Base-by-base conservation (phyloP, 2,329 filamentous ascomycete genomes). In the Fusarium sp. region DNA sequence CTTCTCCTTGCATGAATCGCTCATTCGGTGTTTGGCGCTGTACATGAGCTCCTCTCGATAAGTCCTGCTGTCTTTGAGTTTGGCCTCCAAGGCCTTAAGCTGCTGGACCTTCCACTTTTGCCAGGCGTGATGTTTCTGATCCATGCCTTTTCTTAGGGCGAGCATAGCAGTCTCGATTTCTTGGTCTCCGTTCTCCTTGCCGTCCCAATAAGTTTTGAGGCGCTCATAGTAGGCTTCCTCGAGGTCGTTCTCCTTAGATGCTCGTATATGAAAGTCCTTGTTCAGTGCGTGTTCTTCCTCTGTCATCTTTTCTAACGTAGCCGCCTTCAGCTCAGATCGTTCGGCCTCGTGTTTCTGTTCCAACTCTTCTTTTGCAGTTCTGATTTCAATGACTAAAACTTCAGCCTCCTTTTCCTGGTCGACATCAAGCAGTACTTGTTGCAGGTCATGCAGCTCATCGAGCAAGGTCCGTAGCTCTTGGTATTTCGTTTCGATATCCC, bases 1-100 rank as follows among this genome's bases (percentile, higher is more conserved):
- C 42, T 74, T 75, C 18, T 75, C 74, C 3, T 73, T 75, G 33
- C 52, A 71, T 20, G 69, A 54, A n/a, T 72, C 76, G 17, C 70
- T 64, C 23, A 80, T 61, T 18, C 78, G 73, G 29, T 70, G 66
- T 51, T 75, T 78, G 50, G 76, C 74, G 33, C 79, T 80, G 25
- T 81, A 78, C 76, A 81, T 80, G 55, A 82, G 66, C 74, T 85
- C 83, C 50, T 79, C 76, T 17, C 76, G 76, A 21, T 82, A 77
- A 14, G 73, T 74, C 41, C 72, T 72, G 63, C 83, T 76, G 39
- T 85, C 81, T 31, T 78, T 77, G 29, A 82, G 73, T 41, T 64
- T 72, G 40, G 71, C 75, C 7, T 72, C 75, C 50, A 79, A 79
- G n/a, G 63, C 58, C n/a, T 72, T 76, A 10, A 84, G 66, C 66